Base-by-base conservation (phyloP, 176 grass and related monocot species). In the Aegilops sharonensis region DNA sequence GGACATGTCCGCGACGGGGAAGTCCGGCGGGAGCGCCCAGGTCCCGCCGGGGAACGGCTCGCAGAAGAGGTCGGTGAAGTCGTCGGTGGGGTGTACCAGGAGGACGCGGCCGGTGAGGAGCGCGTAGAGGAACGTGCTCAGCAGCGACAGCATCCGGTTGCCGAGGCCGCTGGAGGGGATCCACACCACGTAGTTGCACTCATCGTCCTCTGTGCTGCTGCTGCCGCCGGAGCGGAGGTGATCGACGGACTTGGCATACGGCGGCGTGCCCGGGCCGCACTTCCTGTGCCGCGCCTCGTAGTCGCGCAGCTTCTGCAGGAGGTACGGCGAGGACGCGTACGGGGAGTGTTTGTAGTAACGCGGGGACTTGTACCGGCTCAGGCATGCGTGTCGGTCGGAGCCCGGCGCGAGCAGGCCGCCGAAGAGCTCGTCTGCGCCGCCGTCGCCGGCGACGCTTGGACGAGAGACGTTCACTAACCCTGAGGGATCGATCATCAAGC, bases 21-120 rank as follows among this genome's bases (percentile, higher is more conserved):
- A 96, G 65, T 88, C 82, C 4, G 68, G 13, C 21, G 91, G 91
- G 0, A 96, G 63, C 24, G 74, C 48, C 94, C 92, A 94, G 25
- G 94, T 92, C 0, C 69, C 1, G 34, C 21, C 77, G 1, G 90
- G 92, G 89, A 97, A 97, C 21, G 94, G 91, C 80, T 94, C 92
- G 73, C 91, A 94, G 78, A 94, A 97, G 10, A 97, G 92, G 60
- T 81, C 92, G 15, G 12, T 15, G n/a, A 80, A 78, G 77, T 93
- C 91, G 15, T 67, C 18, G 4, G 86, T 40, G 57, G 37, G 27
- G 10, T 30, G 68, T 61, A 88, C 68, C 9, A 95, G 82, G 17
- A 97, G 3, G 39, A 94, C 85, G 64, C 83, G 90, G 72, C 85
- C 78, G 14, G 92, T 90, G 79, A 93, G 88, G 15, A 95, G 68